These are phyloP conservation scores for Eimeria acervulina DNA, from an alignment of 169 alveolate genomes.

Conservation along the genomic window DNA sequence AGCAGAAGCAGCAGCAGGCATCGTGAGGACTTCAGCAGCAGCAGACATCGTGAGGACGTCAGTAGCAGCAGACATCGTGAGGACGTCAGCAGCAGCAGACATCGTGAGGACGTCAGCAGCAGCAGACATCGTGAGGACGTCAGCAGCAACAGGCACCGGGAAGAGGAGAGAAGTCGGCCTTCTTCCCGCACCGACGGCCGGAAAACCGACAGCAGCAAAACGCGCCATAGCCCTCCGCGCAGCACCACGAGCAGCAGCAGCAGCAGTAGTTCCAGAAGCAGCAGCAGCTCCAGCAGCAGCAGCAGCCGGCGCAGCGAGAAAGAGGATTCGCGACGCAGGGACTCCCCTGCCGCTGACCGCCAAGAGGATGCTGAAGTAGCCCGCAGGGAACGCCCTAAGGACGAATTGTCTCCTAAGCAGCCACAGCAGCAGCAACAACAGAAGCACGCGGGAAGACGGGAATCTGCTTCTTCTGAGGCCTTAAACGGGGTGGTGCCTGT, in stretches of 20 bases:
- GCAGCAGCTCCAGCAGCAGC: constrained; percentile 38
- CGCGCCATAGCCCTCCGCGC: constrained; percentile 53
- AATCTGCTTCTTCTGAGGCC: background rate
- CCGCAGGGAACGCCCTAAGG: constrained; percentile 20
- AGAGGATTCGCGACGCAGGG: constrained; percentile 11
- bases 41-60: background rate
- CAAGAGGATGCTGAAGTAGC: constrained; percentile 27
- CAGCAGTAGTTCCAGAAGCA: constrained; percentile 8
- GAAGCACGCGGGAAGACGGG: constrained; percentile 1
- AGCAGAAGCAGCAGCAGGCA: constrained; percentile 74
- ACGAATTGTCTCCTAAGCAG: background rate
- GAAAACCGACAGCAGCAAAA: background rate
- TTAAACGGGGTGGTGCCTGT: constrained; percentile 17
- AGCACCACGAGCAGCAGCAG: background rate
- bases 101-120: constrained; percentile 23
- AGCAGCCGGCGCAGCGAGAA: background rate
- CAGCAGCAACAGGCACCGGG: constrained; percentile 10
- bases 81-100: background rate
- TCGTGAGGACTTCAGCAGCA: background rate
- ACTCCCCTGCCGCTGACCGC: constrained; percentile 12
- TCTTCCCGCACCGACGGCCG: constrained; percentile 53
- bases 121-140: constrained; percentile 8
- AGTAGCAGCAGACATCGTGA: constrained; percentile 21
- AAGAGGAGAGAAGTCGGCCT: background rate
- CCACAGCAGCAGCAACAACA: constrained; percentile 51